A percentile compares a stretch with the other conserved stretches of the same genome.
phyloP scores from a whole-genome alignment of 495 filamentous ascomycete species.

The Parmelia sp. region DNA sequence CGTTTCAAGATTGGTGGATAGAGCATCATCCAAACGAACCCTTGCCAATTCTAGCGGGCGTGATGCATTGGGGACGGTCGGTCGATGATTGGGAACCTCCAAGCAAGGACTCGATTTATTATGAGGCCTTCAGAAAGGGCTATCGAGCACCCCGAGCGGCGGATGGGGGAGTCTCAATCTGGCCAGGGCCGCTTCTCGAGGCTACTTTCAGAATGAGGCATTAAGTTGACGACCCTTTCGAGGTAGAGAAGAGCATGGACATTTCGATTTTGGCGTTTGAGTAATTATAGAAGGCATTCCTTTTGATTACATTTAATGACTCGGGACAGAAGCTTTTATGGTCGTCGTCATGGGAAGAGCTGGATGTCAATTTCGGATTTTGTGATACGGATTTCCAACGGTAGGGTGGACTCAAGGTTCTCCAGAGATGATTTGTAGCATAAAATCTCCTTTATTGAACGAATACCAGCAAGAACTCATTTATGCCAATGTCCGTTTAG shows the following conservation, averaged over 20 bases:
- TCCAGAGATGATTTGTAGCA: too few relatives aligned
- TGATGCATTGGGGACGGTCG: background rate
- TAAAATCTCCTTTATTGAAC: too few relatives aligned
- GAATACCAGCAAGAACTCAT: too few relatives aligned
- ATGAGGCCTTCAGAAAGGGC: background rate
- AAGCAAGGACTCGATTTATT: background rate
- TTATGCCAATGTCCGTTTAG: too few relatives aligned
- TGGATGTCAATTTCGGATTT: too few relatives aligned
- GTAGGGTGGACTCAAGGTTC: too few relatives aligned
- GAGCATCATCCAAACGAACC: background rate
- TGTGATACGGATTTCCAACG: too few relatives aligned
- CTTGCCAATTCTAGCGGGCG: background rate
- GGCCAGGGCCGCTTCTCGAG: background rate
- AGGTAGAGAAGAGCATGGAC: background rate
- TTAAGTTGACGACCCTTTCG: background rate
- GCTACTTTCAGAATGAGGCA: background rate
- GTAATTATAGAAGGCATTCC: too few relatives aligned
- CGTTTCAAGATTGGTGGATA: background rate
- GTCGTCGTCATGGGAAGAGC: too few relatives aligned
- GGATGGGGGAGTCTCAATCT: background rate
- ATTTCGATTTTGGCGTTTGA: too few relatives aligned
- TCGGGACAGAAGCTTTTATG: too few relatives aligned
- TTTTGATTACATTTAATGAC: too few relatives aligned
- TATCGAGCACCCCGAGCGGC: background rate
- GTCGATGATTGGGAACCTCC: background rate